These are phyloP conservation scores for Desmodesmus armatus DNA, from an alignment of 139 green algal genomes.

Conservation along the genomic window DNA sequence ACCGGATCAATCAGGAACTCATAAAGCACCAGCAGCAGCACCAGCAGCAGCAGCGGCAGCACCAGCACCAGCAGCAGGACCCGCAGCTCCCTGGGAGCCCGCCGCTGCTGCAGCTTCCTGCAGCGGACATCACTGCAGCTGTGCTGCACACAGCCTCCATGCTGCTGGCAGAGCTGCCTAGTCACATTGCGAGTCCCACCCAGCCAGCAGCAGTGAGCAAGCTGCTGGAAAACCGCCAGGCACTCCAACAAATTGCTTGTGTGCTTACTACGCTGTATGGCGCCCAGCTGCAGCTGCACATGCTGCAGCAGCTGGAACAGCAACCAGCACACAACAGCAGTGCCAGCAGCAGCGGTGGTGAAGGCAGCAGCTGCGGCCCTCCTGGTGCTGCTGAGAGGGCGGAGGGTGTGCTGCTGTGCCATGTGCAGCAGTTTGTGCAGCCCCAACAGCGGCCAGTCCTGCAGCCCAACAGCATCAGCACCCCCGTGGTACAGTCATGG, in stretches of 20 bases:
- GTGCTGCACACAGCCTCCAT: no score
- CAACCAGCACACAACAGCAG: background rate
- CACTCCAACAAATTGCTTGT: no score
- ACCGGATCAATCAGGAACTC: background rate
- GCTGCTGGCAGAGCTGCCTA: no score
- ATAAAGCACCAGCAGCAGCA: background rate
- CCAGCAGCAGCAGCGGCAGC: constrained; percentile 24
- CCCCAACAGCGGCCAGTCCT: background rate
- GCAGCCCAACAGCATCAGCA: constrained; percentile 4
- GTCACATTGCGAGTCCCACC: no score
- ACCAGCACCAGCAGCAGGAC: background rate
- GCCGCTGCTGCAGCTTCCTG: no score
- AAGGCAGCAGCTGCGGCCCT: background rate
- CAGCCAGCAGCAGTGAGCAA: background rate
- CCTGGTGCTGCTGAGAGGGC: background rate
- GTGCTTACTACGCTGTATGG: no score
- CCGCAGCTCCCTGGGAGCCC: background rate
- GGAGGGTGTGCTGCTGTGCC: no score
- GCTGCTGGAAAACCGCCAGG: background rate
- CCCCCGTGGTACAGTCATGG: background rate
- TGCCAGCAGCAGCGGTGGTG: background rate
- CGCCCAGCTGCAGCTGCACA: no score
- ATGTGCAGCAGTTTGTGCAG: background rate
- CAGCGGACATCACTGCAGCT: no score
- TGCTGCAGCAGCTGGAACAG: background rate